Conservation (phyloP, 345 rosid species). For the Hibiscus syriacus region DNA sequence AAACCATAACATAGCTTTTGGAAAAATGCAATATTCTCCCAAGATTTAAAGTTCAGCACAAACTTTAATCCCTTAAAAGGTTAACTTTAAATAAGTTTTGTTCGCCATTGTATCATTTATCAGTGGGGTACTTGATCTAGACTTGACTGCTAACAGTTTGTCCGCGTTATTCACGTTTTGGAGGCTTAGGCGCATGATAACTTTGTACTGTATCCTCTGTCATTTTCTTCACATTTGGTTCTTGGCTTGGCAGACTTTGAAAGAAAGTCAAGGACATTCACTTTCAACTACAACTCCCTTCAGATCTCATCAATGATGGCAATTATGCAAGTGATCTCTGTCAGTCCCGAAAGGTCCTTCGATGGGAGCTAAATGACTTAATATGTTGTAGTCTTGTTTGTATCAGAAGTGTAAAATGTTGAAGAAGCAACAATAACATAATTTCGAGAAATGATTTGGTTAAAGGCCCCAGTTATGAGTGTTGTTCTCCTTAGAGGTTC, state of each 20-base stretch:
- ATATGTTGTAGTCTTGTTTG: background rate
- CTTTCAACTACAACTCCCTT: background rate
- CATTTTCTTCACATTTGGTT: background rate
- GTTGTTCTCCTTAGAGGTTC: no score
- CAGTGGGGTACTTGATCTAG: background rate
- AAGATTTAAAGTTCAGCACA: slow-evolving; percentile 4
- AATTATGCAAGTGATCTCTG: background rate
- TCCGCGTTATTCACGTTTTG: slow-evolving; percentile 5
- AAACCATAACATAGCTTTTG: no score
- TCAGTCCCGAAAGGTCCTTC: background rate
- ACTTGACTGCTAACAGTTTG: background rate
- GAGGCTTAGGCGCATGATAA: background rate
- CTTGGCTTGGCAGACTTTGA: background rate
- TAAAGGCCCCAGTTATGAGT: background rate
- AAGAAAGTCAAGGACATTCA: background rate
- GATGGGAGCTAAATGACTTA: background rate
- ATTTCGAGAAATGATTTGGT: background rate
- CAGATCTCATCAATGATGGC: background rate
- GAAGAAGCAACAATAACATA: background rate
- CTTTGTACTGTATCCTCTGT: background rate
- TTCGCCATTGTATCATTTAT: slow-evolving; percentile 1
- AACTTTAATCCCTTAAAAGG: background rate
- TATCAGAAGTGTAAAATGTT: background rate
- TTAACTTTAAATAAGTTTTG: slow-evolving; percentile 1
- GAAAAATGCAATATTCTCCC: background rate